phyloP scores from a whole-genome alignment of 805 yeast species.

The Soucietia sequanensis region DNA sequence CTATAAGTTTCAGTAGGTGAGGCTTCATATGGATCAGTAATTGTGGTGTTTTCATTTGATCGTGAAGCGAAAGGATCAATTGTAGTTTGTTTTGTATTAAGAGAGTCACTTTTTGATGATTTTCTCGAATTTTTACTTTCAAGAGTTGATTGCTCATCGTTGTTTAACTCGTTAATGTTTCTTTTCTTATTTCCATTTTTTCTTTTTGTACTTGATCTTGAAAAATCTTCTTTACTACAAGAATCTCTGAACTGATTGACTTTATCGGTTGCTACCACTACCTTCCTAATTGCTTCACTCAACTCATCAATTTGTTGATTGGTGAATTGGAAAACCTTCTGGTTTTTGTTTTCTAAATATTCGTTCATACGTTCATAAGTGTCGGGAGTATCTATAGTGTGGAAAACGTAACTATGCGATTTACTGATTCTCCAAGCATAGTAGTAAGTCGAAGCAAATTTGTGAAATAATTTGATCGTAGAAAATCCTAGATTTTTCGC shows the following conservation, averaged over 20 bases:
- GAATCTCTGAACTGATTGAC: conserved; percentile 8
- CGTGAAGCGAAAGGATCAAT: no score
- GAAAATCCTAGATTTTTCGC: conserved; percentile 5
- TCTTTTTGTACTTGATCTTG: no score
- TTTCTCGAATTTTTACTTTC: no score
- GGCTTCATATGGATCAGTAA: no score
- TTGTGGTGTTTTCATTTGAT: no score
- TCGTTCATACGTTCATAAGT: conserved; percentile 6
- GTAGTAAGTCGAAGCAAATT: conserved; percentile 54
- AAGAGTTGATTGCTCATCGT: no score
- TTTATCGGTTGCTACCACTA: conserved; percentile 3
- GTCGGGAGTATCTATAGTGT: conserved; percentile 3
- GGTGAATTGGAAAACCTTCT: conserved; percentile 15
- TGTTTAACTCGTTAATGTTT: no score
- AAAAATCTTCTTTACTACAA: not conserved
- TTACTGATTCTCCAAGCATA: conserved; percentile 66
- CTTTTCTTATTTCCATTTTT: no score
- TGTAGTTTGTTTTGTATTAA: no score
- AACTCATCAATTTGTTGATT: conserved; percentile 10
- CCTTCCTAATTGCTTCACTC: conserved; percentile 1
- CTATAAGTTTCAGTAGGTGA: no score
- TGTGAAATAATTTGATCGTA: conserved; percentile 19
- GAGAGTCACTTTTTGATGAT: no score
- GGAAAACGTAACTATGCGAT: conserved; percentile 36
- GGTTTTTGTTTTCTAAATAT: conserved; percentile 5